Evolutionary conservation across 805 yeast genomes (phyloP).

Genomic region (Candida khao-thaluensis): DNA sequence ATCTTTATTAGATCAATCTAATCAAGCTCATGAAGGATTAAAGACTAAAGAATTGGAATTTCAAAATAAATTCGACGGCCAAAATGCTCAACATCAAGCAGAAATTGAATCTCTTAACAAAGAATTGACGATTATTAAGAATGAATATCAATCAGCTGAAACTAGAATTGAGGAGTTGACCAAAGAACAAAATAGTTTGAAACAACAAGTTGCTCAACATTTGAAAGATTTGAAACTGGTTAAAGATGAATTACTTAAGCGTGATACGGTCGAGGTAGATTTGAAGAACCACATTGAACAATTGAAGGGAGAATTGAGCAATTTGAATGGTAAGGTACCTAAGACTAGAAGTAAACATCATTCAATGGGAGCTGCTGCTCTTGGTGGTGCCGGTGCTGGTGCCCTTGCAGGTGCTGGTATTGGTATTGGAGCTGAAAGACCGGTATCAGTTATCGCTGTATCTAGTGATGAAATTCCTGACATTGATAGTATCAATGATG

Average conservation of each 20-base stretch:
- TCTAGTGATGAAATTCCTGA: slow-evolving; percentile 52
- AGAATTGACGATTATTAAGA: slow-evolving; percentile 54
- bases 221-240: slow-evolving; percentile 62
- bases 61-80: slow-evolving; percentile 43
- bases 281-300: slow-evolving; percentile 60
- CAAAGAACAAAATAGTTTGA: slow-evolving; percentile 59
- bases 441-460: slow-evolving; percentile 62
- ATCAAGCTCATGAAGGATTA: slow-evolving; percentile 51
- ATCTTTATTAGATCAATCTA: slow-evolving; percentile 51
- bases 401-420: slow-evolving; percentile 8
- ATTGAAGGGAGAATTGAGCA: slow-evolving; percentile 51
- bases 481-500: slow-evolving; percentile 71
- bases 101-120: slow-evolving; percentile 51
- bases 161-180: slow-evolving; percentile 59
- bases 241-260: slow-evolving; percentile 54
- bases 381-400: slow-evolving; percentile 18
- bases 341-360: slow-evolving; percentile 40
- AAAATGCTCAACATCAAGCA: slow-evolving; percentile 47
- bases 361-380: slow-evolving; percentile 22
- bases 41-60: slow-evolving; percentile 56
- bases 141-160: slow-evolving; percentile 58
- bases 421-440: slow-evolving; percentile 36
- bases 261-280: slow-evolving; percentile 64
- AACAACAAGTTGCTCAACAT: slow-evolving; percentile 59
- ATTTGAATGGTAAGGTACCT: slow-evolving; percentile 38